Conservation (phyloP, 768 basidiomycete genomes). For the Mycena rebaudengoi region DNA sequence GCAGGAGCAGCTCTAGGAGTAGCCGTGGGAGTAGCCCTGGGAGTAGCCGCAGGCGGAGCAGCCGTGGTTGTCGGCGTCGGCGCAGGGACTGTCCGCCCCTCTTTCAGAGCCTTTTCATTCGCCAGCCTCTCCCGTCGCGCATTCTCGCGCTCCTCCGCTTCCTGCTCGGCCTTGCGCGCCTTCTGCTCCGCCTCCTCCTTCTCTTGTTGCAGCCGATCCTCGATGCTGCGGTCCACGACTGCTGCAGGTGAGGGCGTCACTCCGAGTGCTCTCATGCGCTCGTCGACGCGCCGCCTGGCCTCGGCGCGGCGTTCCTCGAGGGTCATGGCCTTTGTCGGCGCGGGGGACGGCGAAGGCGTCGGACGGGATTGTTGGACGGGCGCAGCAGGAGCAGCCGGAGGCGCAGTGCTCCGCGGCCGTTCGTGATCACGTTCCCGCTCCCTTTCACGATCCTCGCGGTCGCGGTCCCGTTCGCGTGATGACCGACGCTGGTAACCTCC, state of each 20-base stretch:
- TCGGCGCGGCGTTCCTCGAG: constrained; percentile 83
- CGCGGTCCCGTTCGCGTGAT: constrained; percentile 37
- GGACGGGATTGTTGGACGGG: constrained; percentile 46
- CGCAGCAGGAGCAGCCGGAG: constrained; percentile 60
- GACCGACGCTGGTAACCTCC: constrained; percentile 42
- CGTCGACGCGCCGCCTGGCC: constrained; percentile 83
- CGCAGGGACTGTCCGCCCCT: constrained; percentile 46
- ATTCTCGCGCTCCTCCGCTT: constrained; percentile 82
- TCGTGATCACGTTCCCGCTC: constrained; percentile 47
- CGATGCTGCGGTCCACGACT: constrained; percentile 77
- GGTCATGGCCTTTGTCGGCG: constrained; percentile 79
- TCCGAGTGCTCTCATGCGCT: constrained; percentile 86
- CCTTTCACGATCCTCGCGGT: constrained; percentile 46
- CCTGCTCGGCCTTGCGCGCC: constrained; percentile 76
- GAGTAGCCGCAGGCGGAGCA: constrained; percentile 50
- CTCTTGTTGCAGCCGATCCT: constrained; percentile 85
- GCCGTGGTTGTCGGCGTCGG: constrained; percentile 54
- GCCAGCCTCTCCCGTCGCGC: constrained; percentile 78
- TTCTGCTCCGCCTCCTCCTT: constrained; percentile 93
- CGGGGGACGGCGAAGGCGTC: constrained; percentile 60
- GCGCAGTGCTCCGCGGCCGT: constrained; percentile 57
- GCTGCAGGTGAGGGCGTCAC: constrained; percentile 47
- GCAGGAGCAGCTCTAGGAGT: constrained; percentile 44
- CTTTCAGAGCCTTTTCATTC: constrained; percentile 72
- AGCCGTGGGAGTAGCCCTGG: constrained; percentile 46